Evolutionary conservation across 1,284 basidiomycete genomes (phyloP), one percentile per base, ranked within the genome.

Genomic region (Boletus sp.): DNA sequence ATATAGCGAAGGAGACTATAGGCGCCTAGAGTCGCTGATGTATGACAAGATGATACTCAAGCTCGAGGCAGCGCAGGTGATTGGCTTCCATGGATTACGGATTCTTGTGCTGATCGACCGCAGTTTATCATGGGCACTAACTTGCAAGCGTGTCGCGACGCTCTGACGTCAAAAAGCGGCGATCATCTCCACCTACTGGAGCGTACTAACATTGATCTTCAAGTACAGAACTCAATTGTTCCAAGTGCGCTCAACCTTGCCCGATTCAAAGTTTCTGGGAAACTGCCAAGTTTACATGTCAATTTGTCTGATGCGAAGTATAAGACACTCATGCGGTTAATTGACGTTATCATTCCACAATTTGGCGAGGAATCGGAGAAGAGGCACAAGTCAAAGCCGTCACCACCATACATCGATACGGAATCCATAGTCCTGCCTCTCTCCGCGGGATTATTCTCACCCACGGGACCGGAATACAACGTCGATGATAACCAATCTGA

Each of bases 231-330:
- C 70, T 98, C 95, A 2, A 99, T 99, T 65, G 87, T 98, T 35
- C 89, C 94, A 0, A 88, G 86, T 57, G 93, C 89, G 7, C 83
- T 91, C 41, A 96, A 85, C 63, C 81, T 99, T 46, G 87, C 96
- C 9, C 84, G 91, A 45, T 91, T 98, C 83, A 99, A 97, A 75
- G 82, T 99, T 55, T 88, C 92, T 2, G 97, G 96, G 12, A 91
- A 90, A 61, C 77, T 99, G 56, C 96, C 97, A 1, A 86, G 85
- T 45, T 80, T 99, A 7, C 89, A 92, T 67, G 82, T 98, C 71
- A 99, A 99, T 75, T 83, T 99, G 61, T 99, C 97, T 7, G 97
- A 99, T 66, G 82, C 83, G 24, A 99, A 99, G 75, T 99, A 99
- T 77, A 94, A 96, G 75, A 85, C 90, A 4, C 77, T 99, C 46